Evolutionary conservation across 169 alveolate species (phyloP).

Genomic region (Babesia bovis): DNA sequence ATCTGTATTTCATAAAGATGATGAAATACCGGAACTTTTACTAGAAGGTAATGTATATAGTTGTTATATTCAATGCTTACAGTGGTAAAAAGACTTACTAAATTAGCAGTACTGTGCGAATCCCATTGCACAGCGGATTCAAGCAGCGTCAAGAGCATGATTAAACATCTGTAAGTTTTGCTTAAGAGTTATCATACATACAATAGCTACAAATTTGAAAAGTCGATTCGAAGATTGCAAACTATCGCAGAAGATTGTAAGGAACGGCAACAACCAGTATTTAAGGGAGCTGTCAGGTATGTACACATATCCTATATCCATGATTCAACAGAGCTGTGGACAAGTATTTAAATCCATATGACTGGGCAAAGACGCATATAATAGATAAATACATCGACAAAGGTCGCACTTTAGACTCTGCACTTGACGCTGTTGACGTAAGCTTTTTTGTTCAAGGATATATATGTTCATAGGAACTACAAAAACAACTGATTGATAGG

Average conservation of each 20-base stretch:
- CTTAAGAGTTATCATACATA: background rate
- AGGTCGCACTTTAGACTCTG: slow-evolving; percentile 33
- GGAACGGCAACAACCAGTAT: slow-evolving; percentile 20
- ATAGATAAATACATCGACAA: slow-evolving; percentile 23
- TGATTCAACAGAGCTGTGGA: slow-evolving; percentile 52
- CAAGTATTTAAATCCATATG: slow-evolving; percentile 60
- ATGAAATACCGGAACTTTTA: slow-evolving; percentile 17
- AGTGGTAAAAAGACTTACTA: slow-evolving; percentile 66
- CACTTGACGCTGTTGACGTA: slow-evolving; percentile 56
- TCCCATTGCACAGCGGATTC: slow-evolving; percentile 28
- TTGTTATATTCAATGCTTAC: background rate
- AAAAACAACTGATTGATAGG: slow-evolving; percentile 47
- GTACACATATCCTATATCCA: background rate
- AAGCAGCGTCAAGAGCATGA: slow-evolving; percentile 30
- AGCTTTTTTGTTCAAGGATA: background rate
- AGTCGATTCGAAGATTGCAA: slow-evolving; percentile 32
- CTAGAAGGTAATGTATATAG: slow-evolving; percentile 6
- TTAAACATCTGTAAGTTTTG: slow-evolving; percentile 51
- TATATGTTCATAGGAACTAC: slow-evolving; percentile 27
- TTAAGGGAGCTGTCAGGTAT: slow-evolving; percentile 54
- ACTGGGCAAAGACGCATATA: slow-evolving; percentile 43
- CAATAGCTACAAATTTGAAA: slow-evolving; percentile 60
- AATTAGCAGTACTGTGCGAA: slow-evolving; percentile 59
- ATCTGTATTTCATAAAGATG: background rate
- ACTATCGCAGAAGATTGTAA: background rate